A percentile compares a stretch with the other conserved stretches of the same genome.
Evolutionary conservation across 2,329 filamentous ascomycete species (phyloP).

Genomic region (Ophiostoma perfectum): DNA sequence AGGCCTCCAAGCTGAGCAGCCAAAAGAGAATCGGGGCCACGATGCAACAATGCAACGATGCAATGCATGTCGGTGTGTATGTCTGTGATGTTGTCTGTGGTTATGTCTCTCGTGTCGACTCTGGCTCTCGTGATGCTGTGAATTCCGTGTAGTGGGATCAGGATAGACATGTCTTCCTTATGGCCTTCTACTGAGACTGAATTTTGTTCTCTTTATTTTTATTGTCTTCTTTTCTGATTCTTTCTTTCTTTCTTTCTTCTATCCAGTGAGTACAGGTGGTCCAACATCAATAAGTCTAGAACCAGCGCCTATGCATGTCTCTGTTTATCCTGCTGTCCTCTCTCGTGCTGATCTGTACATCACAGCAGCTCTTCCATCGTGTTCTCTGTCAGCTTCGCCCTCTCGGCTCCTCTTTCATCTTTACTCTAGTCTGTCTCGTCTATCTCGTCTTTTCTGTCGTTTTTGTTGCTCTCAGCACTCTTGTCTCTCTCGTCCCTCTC

Average conservation of each 20-base stretch:
- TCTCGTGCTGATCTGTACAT: not conserved
- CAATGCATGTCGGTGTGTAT: not conserved
- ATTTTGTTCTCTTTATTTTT: not conserved
- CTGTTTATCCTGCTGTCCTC: slow-evolving; percentile 2
- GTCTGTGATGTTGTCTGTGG: not conserved
- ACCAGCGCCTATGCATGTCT: slow-evolving; percentile 5
- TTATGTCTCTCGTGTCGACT: not conserved
- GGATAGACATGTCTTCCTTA: not conserved
- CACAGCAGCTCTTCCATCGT: no score
- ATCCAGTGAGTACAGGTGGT: not conserved
- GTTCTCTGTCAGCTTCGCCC: not conserved
- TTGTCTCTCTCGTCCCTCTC: not conserved
- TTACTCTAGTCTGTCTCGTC: not conserved
- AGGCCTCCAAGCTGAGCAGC: not conserved
- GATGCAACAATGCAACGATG: not conserved
- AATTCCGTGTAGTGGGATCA: not conserved
- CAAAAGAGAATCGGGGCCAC: not conserved
- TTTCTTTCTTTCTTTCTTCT: not conserved
- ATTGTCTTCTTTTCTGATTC: not conserved
- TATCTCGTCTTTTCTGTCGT: not conserved
- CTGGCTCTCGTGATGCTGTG: not conserved
- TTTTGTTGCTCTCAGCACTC: not conserved
- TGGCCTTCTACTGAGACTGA: not conserved
- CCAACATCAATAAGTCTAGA: not conserved
- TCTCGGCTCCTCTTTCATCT: not conserved